Evolutionary conservation across 2,329 filamentous ascomycete genomes (phyloP).

Genomic region (Aspergillus bombycis): DNA sequence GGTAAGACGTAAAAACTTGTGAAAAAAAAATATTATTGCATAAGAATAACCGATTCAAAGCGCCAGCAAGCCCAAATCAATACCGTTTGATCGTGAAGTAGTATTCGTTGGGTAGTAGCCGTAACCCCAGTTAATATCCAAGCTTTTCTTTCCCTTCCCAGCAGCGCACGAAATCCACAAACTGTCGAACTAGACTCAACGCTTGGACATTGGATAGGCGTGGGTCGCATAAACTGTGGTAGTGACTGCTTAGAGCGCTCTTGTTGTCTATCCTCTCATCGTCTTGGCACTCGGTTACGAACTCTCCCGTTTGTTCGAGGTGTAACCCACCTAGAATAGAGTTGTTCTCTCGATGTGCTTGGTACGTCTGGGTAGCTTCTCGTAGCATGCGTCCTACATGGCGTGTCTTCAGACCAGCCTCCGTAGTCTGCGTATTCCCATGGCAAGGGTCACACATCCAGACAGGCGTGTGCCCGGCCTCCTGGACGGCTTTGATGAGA

Average conservation of each 20-base stretch:
- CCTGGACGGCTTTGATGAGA: slow-evolving; percentile 86
- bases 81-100: background rate
- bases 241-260: background rate
- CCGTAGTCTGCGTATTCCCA: slow-evolving; percentile 68
- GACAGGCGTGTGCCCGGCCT: slow-evolving; percentile 72
- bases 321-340: slow-evolving; percentile 89
- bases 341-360: slow-evolving; percentile 76
- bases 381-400: slow-evolving; percentile 82
- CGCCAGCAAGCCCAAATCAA: background rate
- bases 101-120: background rate
- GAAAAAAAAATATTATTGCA: background rate
- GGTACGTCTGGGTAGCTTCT: slow-evolving; percentile 77
- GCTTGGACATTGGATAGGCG: slow-evolving; percentile 52
- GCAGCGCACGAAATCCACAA: background rate
- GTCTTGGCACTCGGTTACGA: slow-evolving; percentile 88
- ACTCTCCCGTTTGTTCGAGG: slow-evolving; percentile 90
- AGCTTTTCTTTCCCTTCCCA: background rate
- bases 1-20: background rate
- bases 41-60: background rate
- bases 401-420: slow-evolving; percentile 80
- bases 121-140: background rate
- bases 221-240: background rate
- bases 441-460: slow-evolving; percentile 99
- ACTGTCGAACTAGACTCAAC: slow-evolving; percentile 3
- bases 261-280: slow-evolving; percentile 47